Evolutionary conservation across 805 yeast genomes (phyloP), one percentile per base, ranked within the genome.

Genomic region (Kazachstania martiniae): DNA sequence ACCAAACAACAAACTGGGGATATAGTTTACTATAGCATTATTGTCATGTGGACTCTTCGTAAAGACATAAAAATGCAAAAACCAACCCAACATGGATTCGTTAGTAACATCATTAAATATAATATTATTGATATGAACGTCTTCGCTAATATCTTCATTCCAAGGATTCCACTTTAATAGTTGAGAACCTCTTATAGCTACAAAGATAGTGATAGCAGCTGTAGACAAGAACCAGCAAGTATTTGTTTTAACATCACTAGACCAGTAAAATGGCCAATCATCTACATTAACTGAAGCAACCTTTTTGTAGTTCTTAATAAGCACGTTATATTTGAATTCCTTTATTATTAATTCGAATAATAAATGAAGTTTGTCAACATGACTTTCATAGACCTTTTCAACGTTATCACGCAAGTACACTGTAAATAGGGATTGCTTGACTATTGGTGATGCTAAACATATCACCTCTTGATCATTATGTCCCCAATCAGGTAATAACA

Each of bases 381-480:
- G n/a, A n/a, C n/a, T n/a, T n/a, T n/a, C n/a, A n/a, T n/a, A n/a
- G n/a, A n/a, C n/a, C n/a, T n/a, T n/a, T n/a, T n/a, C n/a, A n/a
- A n/a, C n/a, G n/a, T n/a, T n/a, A n/a, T n/a, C n/a, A n/a, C n/a
- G n/a, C 33, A 24, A 37, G 37, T 10, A 22, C 10, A 26, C 36
- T 31, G 5, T 16, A 25, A n/a, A 26, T 25, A 12, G 21, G 18
- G 18, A 26, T 32, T 10, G 96, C 91, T n/a, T n/a, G n/a, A n/a
- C n/a, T n/a, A n/a, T n/a, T n/a, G n/a, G n/a, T 18, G 72, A 72
- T 32, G 76, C 77, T 33, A 85, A 69, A 55, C 98, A 91, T 25
- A 85, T 60, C 8, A 89, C 93, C 62, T 91, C 98, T 58, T 80
- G 83, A 53, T 86, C 95, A 37, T 66, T 67, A 44, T 68, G 70